Evolutionary conservation across 2,329 filamentous ascomycete species (phyloP), one percentile per base, ranked within the genome.

Genomic region (Fusarium chaquense): DNA sequence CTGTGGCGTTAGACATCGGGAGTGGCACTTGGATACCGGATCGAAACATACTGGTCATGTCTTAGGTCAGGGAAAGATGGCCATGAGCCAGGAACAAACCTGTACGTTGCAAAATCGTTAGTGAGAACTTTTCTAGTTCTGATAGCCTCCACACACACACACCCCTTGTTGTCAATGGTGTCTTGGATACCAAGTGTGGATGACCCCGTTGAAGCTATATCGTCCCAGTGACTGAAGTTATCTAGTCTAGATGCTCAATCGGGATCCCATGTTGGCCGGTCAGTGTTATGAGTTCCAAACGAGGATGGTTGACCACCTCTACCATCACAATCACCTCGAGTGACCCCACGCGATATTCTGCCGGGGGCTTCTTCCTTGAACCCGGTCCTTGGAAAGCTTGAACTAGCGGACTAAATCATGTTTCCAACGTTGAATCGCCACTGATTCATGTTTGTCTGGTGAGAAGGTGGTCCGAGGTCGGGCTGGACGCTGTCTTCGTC

Each of bases 21-120:
- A 63, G 36, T 55, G 49, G 53, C 56, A 55, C 32, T 47, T 26
- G 24, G 44, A 68, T 50, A 44, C 52, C 35, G 33, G 15, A 51
- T 41, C n/a, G 33, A 49, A 32, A 45, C 15, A 12, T 30, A 56
- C 12, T 20, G 47, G 54, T 59, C 40, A 20, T 45, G 5, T 13
- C 8, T 43, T 26, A 24, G 12, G 36, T 36, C 15, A 28, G 43
- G 26, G 26, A 28, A 33, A 38, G 26, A 6, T n/a, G 20, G 12
- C n/a, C 28, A 45, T 54, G 40, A 57, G 26, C 44, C 44, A 70
- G 66, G 62, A 44, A 62, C 57, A 38, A 36, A 15, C 22, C 26
- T 33, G 28, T n/a, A 36, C 11, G 51, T 22, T 57, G 33, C n/a
- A 16, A 69, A 50, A 44, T 62, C 62, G 58, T 63, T n/a, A 30